Percentiles rank a stretch among this genome's conserved stretches.
phyloP scores from a whole-genome alignment of 192 early-diverging fungal species.

The Coemansia sp. region DNA sequence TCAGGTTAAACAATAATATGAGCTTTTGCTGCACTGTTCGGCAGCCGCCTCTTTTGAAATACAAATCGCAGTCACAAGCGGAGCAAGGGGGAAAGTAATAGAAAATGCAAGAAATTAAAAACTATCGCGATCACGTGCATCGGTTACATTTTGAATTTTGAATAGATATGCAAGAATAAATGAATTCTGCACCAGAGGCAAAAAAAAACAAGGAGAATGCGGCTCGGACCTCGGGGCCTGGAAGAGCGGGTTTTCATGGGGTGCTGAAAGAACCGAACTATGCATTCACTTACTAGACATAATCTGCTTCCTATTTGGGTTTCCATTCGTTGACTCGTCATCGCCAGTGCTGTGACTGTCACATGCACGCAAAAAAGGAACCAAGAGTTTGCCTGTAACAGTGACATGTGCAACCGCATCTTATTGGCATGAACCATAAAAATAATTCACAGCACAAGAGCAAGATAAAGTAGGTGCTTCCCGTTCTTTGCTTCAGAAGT shows the following conservation, averaged over 20 bases:
- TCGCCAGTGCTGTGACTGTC: neutral
- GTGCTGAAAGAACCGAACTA: too few relatives aligned
- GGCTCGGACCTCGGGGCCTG: neutral
- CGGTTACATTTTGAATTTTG: neutral
- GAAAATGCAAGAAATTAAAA: neutral
- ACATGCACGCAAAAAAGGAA: neutral
- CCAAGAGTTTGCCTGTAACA: too few relatives aligned
- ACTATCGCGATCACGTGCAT: slow-evolving; percentile 4
- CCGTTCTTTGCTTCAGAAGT: neutral
- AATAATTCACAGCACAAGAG: too few relatives aligned
- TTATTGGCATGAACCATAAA: too few relatives aligned
- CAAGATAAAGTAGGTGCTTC: too few relatives aligned
- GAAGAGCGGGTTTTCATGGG: neutral
- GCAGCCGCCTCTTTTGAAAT: neutral
- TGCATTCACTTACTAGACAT: too few relatives aligned
- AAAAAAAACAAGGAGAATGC: neutral
- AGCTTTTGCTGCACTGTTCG: neutral
- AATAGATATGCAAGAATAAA: too few relatives aligned
- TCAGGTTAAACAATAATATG: neutral
- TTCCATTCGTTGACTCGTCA: neutral
- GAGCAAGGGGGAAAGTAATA: neutral
- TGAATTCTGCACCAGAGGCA: too few relatives aligned
- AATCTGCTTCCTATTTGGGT: neutral
- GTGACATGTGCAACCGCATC: too few relatives aligned
- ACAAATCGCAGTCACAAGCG: neutral